Base-by-base conservation (phyloP, 2,329 filamentous ascomycete genomes). In the Paecilomyces variotii region DNA sequence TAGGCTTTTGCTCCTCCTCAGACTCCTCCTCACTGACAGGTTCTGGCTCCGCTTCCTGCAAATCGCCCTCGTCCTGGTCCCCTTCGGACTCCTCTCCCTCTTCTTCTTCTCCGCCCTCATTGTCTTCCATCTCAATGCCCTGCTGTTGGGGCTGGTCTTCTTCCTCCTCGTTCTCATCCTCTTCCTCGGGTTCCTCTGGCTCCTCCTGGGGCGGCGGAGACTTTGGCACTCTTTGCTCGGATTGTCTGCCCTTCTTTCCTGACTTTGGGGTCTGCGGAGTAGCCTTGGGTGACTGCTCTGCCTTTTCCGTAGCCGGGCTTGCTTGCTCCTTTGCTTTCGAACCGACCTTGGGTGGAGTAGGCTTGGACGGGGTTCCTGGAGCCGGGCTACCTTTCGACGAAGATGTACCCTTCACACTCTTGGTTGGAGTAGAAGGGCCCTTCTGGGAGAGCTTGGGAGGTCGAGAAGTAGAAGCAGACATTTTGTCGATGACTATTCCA, bases 391-490 rank as follows among this genome's bases (percentile, higher is more conserved):
- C 57, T 24, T 59, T 65, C 25, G 59, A 62, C n/a, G 67, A 69
- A 11, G 62, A 61, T 53, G 65, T 59, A 25, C 49, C 62, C 60
- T 67, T 69, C 59, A 66, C 67, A 57, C 57, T 55, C 60, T 67
- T 68, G 56, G 67, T 69, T 2, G 67, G 65, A 3, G 67, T 69
- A 14, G 65, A 62, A 4, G 67, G 67, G 14, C 51, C 60, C 45
- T 65, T 60, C n/a, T 35, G 49, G 12, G 54, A 52, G 19, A 45
- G 12, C 32, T 55, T 60, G 35, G 59, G 53, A 19, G 54, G 35
- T 45, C 35, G 35, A 45, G 35, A n/a, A n/a, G 35, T 45, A 2
- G 35, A n/a, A 7, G 35, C n/a, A 45, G 35, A 45, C 35, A 45
- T 45, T 5, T 5, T 45, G 14, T 45, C 4, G 14, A 45, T 24